phyloP scores from a whole-genome alignment of 768 basidiomycete species.

The Trametes villosa region DNA sequence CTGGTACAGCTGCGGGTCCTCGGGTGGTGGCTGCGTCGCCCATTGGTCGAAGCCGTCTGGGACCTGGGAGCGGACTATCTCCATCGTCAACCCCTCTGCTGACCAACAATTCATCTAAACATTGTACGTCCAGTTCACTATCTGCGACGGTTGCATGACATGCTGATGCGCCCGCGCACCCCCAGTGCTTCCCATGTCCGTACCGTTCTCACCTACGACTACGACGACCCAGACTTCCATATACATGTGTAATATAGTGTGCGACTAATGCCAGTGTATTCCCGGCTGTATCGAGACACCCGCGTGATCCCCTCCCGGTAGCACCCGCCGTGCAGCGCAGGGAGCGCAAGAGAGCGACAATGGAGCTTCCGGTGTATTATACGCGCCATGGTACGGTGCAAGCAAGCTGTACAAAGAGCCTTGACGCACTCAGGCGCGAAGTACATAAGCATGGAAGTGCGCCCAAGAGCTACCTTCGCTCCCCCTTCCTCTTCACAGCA shows the following conservation, averaged over 20 bases:
- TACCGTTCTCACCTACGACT: background rate
- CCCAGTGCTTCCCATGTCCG: too few relatives aligned
- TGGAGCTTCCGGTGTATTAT: background rate
- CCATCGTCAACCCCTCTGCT: background rate
- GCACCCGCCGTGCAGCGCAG: background rate
- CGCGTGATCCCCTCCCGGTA: background rate
- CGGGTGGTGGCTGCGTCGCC: background rate
- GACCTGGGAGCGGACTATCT: background rate
- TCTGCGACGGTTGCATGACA: background rate
- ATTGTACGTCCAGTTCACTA: background rate
- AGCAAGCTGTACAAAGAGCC: background rate
- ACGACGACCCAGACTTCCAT: background rate
- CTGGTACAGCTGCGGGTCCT: background rate
- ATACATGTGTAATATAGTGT: background rate
- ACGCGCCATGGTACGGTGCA: too few relatives aligned
- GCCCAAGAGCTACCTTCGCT: background rate
- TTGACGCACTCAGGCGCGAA: background rate
- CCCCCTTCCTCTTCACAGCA: background rate
- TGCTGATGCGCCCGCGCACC: too few relatives aligned
- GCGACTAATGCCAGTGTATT: background rate
- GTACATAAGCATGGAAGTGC: too few relatives aligned
- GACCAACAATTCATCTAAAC: background rate
- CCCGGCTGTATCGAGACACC: background rate
- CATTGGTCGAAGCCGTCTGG: slow-evolving; percentile 1
- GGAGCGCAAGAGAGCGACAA: background rate